Evolutionary conservation across 805 yeast genomes (phyloP), one percentile per base, ranked within the genome.

Genomic region (Zygotorulaspora sp.): DNA sequence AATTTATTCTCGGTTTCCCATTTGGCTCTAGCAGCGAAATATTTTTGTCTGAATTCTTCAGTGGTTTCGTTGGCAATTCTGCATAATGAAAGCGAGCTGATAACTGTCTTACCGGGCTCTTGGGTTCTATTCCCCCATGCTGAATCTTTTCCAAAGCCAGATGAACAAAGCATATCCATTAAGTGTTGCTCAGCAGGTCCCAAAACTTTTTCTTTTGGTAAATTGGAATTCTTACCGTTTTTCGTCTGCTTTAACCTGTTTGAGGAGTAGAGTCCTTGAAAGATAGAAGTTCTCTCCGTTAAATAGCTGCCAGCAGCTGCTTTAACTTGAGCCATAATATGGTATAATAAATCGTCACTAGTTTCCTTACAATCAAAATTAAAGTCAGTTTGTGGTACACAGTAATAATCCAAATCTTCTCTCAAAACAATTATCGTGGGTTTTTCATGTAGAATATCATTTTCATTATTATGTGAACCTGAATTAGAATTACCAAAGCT

Each of bases 171-270:
- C 98, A 92, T 92, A 46, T 88, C 97, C 65, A 86, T 74, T 31
- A 92, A 70, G 61, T 90, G 97, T 61, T 84, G 90, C 61, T 92
- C 98, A 1, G 98, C 97, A 11, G 95, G 81, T 6, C 88, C 89
- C 44, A 83, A 61, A 6, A 17, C 17, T 12, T 36, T 32, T 10
- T 32, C 43, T n/a, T 27, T 28, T 27, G 21, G 39, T 8, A 24
- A 18, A 9, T 5, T 30, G 8, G 10, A 14, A 12, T 34, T 30
- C 34, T 33, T 33, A 23, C 18, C 21, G 10, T 34, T 35, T 20
- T 20, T 34, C n/a, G 29, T 31, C 15, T 33, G 33, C 27, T 45
- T 62, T 45, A 47, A 55, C 48, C 52, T 62, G 40, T 61, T 62
- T 35, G 54, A 58, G 21, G 63, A 58, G 29, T 63, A 63, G 40